A percentile compares a stretch with the other conserved stretches of the same genome.
Conservation (phyloP, 1,284 basidiomycete genomes). For the Agroathelia rolfsii region DNA sequence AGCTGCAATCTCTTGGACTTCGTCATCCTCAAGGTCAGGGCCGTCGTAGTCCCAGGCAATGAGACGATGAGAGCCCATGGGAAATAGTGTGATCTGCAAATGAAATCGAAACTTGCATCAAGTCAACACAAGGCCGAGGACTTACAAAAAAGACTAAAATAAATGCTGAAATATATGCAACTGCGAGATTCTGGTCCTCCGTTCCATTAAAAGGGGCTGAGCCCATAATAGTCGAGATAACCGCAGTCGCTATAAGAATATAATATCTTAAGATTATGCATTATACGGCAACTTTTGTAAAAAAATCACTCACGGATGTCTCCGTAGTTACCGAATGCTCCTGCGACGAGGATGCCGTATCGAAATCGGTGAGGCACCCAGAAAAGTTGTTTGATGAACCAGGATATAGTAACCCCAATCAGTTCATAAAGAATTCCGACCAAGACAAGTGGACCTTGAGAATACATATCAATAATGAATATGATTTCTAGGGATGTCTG, state of each 20-base stretch:
- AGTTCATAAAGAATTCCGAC: slow-evolving; percentile 43
- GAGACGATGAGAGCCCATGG: slow-evolving; percentile 41
- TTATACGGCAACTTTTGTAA: not conserved
- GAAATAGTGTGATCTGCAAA: slow-evolving; percentile 50
- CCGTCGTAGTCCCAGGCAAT: slow-evolving; percentile 53
- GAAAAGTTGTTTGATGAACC: slow-evolving; percentile 52
- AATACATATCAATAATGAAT: too few species aligned
- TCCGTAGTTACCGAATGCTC: slow-evolving; percentile 55
- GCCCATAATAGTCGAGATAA: slow-evolving; percentile 45
- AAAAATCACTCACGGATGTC: slow-evolving; percentile 50
- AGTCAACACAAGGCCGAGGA: slow-evolving; percentile 5
- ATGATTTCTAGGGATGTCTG: not conserved
- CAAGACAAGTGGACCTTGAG: slow-evolving; percentile 42
- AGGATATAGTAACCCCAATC: slow-evolving; percentile 45
- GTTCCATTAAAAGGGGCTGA: slow-evolving; percentile 41
- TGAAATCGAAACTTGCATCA: slow-evolving; percentile 3
- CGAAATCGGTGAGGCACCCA: slow-evolving; percentile 75
- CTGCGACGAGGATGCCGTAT: slow-evolving; percentile 55
- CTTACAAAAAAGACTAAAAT: slow-evolving; percentile 34
- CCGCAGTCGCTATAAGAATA: slow-evolving; percentile 43
- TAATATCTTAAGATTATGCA: slow-evolving; percentile 2
- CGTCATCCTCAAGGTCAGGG: slow-evolving; percentile 47
- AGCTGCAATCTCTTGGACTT: slow-evolving; percentile 37
- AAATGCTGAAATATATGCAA: slow-evolving; percentile 50
- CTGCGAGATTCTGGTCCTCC: slow-evolving; percentile 43